Base-by-base conservation (phyloP, 768 basidiomycete genomes). In the Gloeopeniophorella convolvens region DNA sequence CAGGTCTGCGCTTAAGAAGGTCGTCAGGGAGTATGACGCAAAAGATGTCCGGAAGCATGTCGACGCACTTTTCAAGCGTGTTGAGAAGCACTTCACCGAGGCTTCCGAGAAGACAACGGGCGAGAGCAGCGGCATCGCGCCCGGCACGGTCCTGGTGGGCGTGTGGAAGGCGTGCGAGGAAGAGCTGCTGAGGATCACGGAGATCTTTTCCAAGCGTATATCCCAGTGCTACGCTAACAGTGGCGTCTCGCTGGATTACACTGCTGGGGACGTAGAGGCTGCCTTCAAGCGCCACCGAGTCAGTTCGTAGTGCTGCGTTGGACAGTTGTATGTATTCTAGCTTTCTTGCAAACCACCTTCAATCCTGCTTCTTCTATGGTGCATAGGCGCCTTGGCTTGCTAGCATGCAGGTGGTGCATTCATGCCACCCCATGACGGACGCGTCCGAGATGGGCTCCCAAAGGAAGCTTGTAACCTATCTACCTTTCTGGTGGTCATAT, bases 81-180 rank as follows among this genome's bases (percentile, higher is more conserved):
- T 98, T 24, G 90, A 95, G 67, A 98, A 98, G 66, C 95, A 98
- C 63, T 97, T 96, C 61, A 84, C 84, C 5, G 89, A 93, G 60
- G 80, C 79, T 1, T 82, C 83, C 9, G 85, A 84, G 55, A 84
- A 80, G 56, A 62, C 76, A 3, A 77, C 76, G 16, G 73, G 70
- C 3, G 80, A 83, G 51, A 64, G 70, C 54, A 69, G 70, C 27
- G 74, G 73, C 30, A 78, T 80, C 50, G 67, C 76, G 3, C 70
- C 79, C 23, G 79, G 79, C 3, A 82, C 77, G 27, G 82, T 90
- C 33, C 70, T 94, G 68, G 78, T 80, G 21, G 84, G 82, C 4
- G 92, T 95, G 3, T 96, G 93, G 93, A 88, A 80, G 61, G 83
- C 89, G 30, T 90, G 90, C 65, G 90, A 94, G 65, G 83, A 85